These are phyloP conservation scores for Nowakowskiella sp. DNA, from an alignment of 192 early-diverging fungal species.

Conservation along the genomic window DNA sequence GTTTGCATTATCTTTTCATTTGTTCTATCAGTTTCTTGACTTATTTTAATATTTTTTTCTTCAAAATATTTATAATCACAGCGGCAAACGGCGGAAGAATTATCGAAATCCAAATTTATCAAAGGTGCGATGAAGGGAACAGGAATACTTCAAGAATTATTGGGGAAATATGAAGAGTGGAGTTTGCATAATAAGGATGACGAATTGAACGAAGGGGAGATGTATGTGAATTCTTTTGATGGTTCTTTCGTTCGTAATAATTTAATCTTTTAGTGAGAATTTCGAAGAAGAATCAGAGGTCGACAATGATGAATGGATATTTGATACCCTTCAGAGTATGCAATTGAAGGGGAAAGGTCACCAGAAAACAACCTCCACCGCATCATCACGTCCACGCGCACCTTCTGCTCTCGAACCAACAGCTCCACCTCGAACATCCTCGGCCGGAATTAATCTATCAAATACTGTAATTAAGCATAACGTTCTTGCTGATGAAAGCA, in stretches of 20 bases:
- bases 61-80: conserved; percentile 15
- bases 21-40: neutral
- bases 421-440: too few species aligned
- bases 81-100: conserved; percentile 80
- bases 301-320: conserved; percentile 34
- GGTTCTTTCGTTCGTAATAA: neutral
- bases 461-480: too few species aligned
- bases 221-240: neutral
- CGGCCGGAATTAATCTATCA: too few species aligned
- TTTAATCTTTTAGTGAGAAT: conserved; percentile 11
- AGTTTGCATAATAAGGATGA: conserved; percentile 11
- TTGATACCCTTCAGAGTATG: conserved; percentile 25
- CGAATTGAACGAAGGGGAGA: conserved; percentile 8
- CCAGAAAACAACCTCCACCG: too few species aligned
- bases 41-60: neutral
- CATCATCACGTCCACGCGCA: too few species aligned
- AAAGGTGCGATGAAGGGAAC: conserved; percentile 43
- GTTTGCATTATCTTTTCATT: conserved; percentile 1
- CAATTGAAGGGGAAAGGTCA: too few species aligned
- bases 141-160: conserved; percentile 52
- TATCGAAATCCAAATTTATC: conserved; percentile 76
- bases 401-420: too few species aligned
- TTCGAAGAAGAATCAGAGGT: conserved; percentile 7
- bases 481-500: too few species aligned
- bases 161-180: conserved; percentile 56